Conservation (phyloP, 768 basidiomycete species). For the Panellus pusillus region DNA sequence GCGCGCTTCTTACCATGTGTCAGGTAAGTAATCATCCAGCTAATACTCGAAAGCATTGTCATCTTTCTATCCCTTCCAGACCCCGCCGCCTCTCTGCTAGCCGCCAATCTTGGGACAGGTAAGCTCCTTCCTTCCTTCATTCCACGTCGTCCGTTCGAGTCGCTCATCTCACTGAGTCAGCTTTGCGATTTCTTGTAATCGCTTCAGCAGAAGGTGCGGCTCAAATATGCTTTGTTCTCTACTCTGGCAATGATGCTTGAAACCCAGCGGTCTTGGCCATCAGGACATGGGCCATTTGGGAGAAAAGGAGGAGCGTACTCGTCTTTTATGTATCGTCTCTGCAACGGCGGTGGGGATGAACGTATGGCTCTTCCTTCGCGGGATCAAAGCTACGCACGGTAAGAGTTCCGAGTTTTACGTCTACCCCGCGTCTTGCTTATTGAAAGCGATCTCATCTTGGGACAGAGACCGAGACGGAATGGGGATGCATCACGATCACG, state of each 20-base stretch:
- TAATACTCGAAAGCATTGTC: too few species aligned
- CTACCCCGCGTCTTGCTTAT: background rate
- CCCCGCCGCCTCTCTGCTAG: background rate
- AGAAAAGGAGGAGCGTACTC: conserved; percentile 11
- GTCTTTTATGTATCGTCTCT: conserved; percentile 10
- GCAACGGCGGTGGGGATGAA: background rate
- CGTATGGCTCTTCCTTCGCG: background rate
- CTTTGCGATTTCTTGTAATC: conserved; percentile 6
- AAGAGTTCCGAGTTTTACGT: background rate
- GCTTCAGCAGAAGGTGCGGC: conserved; percentile 7
- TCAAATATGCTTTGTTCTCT: background rate
- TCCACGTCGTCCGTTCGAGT: background rate
- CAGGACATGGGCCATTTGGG: conserved; percentile 29
- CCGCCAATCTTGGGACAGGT: conserved; percentile 9
- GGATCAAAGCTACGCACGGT: conserved; percentile 4
- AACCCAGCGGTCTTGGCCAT: conserved; percentile 22
- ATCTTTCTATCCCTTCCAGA: background rate
- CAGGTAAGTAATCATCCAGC: background rate
- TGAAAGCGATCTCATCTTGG: background rate
- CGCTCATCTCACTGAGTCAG: background rate
- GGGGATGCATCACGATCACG: background rate
- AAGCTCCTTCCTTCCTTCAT: background rate
- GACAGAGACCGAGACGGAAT: background rate
- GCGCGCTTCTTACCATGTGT: conserved; percentile 5
- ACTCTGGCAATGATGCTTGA: too few species aligned